Percentiles rank a stretch among this genome's conserved stretches.
Conservation (phyloP, 2,329 filamentous ascomycete species). For the Westerdykella ornata region DNA sequence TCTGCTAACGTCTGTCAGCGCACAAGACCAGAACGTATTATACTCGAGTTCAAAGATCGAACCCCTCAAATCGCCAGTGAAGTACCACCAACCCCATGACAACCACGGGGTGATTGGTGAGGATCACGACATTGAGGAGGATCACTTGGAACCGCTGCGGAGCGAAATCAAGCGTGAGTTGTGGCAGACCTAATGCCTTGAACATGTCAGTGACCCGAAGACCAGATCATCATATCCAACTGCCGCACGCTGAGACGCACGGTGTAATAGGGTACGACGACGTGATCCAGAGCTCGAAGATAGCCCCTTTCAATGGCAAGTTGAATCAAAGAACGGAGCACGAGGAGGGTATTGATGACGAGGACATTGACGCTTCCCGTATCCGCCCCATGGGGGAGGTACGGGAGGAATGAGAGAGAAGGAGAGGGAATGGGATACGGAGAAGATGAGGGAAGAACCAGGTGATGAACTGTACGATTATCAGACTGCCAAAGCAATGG, state of each 20-base stretch:
- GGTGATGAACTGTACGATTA: no score
- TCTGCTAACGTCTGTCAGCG: neutral
- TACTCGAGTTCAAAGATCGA: slow-evolving; percentile 11
- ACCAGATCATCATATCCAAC: slow-evolving; percentile 4
- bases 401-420: neutral
- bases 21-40: slow-evolving; percentile 6
- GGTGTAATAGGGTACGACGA: slow-evolving; percentile 21
- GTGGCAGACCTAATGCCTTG: neutral
- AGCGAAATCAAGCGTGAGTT: slow-evolving; percentile 8
- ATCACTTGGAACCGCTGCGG: slow-evolving; percentile 5
- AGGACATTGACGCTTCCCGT: slow-evolving; percentile 14
- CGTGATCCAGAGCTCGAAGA: slow-evolving; percentile 18
- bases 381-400: slow-evolving; percentile 24
- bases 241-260: slow-evolving; percentile 17
- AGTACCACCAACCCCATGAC: slow-evolving; percentile 4
- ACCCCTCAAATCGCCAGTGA: slow-evolving; percentile 9
- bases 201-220: neutral
- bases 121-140: slow-evolving; percentile 9
- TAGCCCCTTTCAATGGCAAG: slow-evolving; percentile 15
- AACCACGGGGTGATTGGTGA: slow-evolving; percentile 7
- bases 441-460: no score
- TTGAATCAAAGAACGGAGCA: neutral
- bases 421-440: no score
- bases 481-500: no score
- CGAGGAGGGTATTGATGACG: slow-evolving; percentile 16